A percentile compares a stretch with the other conserved stretches of the same genome.
These are phyloP conservation scores for Penicillium thymicola DNA, from an alignment of 2,329 filamentous ascomycete species.

Conservation along the genomic window DNA sequence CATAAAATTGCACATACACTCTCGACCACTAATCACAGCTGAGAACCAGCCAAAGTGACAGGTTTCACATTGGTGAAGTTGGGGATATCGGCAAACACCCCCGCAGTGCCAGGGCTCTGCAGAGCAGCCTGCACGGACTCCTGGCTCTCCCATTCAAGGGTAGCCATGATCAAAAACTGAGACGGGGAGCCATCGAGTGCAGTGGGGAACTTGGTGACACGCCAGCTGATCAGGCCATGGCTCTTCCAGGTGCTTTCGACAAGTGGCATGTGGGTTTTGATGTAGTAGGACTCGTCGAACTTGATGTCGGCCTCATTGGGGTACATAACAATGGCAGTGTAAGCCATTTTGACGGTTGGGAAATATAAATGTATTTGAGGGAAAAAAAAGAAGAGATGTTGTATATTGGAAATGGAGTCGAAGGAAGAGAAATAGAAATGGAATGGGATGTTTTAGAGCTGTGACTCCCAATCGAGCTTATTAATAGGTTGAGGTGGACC, in stretches of 20 bases:
- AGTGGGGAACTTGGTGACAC: constrained; percentile 17
- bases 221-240: constrained; percentile 16
- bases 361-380: background rate
- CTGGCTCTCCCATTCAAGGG: constrained; percentile 19
- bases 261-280: constrained; percentile 25
- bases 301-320: constrained; percentile 18
- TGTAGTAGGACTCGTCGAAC: constrained; percentile 25
- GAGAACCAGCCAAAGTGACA: constrained; percentile 16
- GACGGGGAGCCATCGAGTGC: constrained; percentile 15
- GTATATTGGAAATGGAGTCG: background rate
- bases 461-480: no score
- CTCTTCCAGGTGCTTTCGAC: constrained; percentile 18
- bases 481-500: no score
- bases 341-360: constrained; percentile 13
- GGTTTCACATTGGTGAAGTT: constrained; percentile 25
- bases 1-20: background rate
- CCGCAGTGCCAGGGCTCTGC: constrained; percentile 1
- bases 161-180: constrained; percentile 16
- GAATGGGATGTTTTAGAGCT: background rate
- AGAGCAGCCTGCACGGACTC: constrained; percentile 13
- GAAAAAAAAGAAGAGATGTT: background rate
- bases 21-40: background rate
- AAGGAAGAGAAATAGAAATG: background rate
- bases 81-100: constrained; percentile 20
- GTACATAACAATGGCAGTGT: constrained; percentile 19